Percentiles rank a stretch among this genome's conserved stretches.
Evolutionary conservation across 495 filamentous ascomycete genomes (phyloP).

Genomic region (Bombardia bombarda): DNA sequence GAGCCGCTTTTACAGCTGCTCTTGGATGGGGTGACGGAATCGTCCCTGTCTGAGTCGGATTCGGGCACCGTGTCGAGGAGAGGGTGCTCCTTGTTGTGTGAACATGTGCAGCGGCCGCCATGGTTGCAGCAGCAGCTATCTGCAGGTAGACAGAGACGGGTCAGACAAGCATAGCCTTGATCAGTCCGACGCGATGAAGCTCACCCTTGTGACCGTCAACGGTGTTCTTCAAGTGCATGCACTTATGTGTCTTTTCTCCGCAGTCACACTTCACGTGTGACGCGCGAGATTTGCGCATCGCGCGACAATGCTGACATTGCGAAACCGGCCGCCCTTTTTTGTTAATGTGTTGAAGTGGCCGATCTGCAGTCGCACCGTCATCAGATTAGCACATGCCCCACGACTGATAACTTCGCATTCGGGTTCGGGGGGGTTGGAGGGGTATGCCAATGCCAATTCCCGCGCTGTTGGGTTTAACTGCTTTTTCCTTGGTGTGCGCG

Average conservation of each 20-base stretch:
- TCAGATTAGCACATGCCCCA: constrained; percentile 14
- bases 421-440: background rate
- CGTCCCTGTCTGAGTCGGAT: constrained; percentile 48
- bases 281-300: constrained; percentile 92
- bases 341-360: constrained; percentile 90
- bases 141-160: constrained; percentile 43
- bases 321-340: constrained; percentile 98
- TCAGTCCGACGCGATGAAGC: constrained; percentile 30
- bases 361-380: constrained; percentile 51
- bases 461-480: too few species aligned
- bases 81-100: constrained; percentile 76
- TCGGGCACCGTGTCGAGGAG: constrained; percentile 68
- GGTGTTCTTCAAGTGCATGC: constrained; percentile 49
- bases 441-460: background rate
- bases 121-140: constrained; percentile 84
- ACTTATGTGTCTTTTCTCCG: constrained; percentile 79
- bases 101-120: constrained; percentile 86
- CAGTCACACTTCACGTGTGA: constrained; percentile 97
- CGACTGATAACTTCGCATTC: background rate
- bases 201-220: constrained; percentile 50
- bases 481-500: too few species aligned
- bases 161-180: constrained; percentile 36
- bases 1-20: constrained; percentile 46
- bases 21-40: constrained; percentile 34
- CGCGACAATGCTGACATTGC: constrained; percentile 95